A percentile compares a stretch with the other conserved stretches of the same genome.
Evolutionary conservation across 495 filamentous ascomycete genomes (phyloP).

Genomic region (Sordaria brevicollis): DNA sequence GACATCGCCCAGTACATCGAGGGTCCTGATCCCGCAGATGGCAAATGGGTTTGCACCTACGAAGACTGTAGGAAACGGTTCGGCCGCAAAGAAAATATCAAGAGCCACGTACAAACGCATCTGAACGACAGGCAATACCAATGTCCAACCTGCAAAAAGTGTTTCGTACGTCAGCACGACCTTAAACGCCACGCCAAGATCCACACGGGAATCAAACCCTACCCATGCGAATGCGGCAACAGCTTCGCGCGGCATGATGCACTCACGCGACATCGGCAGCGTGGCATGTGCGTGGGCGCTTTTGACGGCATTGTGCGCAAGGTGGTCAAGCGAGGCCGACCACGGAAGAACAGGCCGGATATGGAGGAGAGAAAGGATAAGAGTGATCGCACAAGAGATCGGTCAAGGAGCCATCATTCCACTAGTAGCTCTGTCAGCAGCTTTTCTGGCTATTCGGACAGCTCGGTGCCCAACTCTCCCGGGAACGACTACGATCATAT

Average conservation of each 20-base stretch:
- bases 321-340: constrained; percentile 39
- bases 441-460: constrained; percentile 40
- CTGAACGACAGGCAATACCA: constrained; percentile 88
- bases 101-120: constrained; percentile 94
- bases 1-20: constrained; percentile 79
- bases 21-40: constrained; percentile 60
- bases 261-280: constrained; percentile 83
- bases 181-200: constrained; percentile 96
- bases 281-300: constrained; percentile 88
- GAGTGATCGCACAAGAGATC: constrained; percentile 36
- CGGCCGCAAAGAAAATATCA: constrained; percentile 93
- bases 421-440: constrained; percentile 28
- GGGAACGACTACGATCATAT: constrained; percentile 27
- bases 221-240: constrained; percentile 81
- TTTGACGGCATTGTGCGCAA: constrained; percentile 72
- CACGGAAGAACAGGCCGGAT: constrained; percentile 35
- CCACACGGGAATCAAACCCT: constrained; percentile 86
- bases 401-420: constrained; percentile 39
- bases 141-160: constrained; percentile 81
- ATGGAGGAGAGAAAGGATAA: constrained; percentile 60
- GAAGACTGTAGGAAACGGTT: constrained; percentile 76
- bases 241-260: constrained; percentile 91
- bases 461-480: constrained; percentile 35
- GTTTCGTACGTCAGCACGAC: constrained; percentile 94
- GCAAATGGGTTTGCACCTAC: constrained; percentile 81